Base-by-base conservation (phyloP, 2,329 filamentous ascomycete genomes). In the Aspergillus quadrilineatus region DNA sequence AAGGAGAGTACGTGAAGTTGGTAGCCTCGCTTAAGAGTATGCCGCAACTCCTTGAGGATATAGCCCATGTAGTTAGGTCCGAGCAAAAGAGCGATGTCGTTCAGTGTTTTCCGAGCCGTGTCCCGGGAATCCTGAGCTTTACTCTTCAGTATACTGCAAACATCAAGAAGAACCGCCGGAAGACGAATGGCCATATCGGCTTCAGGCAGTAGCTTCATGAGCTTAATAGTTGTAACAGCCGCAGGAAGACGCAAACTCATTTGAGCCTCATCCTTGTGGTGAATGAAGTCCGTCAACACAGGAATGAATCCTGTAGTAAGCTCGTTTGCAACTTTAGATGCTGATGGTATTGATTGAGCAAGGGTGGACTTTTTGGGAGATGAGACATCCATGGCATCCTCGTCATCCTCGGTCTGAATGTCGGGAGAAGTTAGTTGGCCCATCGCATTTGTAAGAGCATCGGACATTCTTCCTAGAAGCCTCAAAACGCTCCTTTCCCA, bases 1-100 rank as follows among this genome's bases (percentile, higher is more conserved):
- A 90, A 99, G 0, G 93, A 97, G 26, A 99, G 80, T 8, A 99
- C 92, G 71, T 99, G 94, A 39, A 97, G 82, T 67, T 99, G 94
- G 67, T 95, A 96, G 4, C 94, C 94, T 66, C 87, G 85, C 46
- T 87, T 87, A 10, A 99, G 80, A 6, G 93, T 90, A 56, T 88
- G 88, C 49, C 91, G 84, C 26, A 99, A 79, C 70, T 97, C 92
- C 69, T 92, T 95, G 56, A 99, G 79, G n/a, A 99, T 87, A 71
- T 97, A 97, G 1, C 89, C 89, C 65, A 99, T 88, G 71, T 90
- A 95, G 1, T 84, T 80, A 0, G 93, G 85, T 0, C 94, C 94
- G 39, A 97, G 81, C 34, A 96, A 80, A 9, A 85, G 82, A 8
- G 91, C 85, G 63, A 97, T 94, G 58, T 95, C 89, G 15, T 89